A percentile compares a stretch with the other conserved stretches of the same genome.
phyloP scores from a whole-genome alignment of 208 protist genomes.

The Leptomonas pyrrhocoris region DNA sequence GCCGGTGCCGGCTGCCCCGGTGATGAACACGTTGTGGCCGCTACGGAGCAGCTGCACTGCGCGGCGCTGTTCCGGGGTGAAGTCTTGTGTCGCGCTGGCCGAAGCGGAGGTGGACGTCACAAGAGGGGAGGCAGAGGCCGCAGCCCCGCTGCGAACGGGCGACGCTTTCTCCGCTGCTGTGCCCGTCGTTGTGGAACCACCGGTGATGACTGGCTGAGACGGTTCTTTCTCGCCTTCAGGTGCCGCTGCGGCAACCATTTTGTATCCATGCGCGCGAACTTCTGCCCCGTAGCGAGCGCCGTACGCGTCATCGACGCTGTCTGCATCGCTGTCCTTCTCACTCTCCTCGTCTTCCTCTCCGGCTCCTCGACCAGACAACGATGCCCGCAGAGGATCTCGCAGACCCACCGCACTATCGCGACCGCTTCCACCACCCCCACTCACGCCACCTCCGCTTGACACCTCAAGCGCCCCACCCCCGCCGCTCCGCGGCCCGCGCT shows the following conservation, averaged over 20 bases:
- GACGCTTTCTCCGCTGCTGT: too few relatives aligned
- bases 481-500: neutral
- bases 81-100: conserved; percentile 11
- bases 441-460: too few relatives aligned
- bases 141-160: too few relatives aligned
- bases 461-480: neutral
- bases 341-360: conserved; percentile 13
- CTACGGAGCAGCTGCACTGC: conserved; percentile 44
- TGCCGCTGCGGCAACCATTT: too few relatives aligned
- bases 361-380: conserved; percentile 3
- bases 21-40: conserved; percentile 78
- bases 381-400: conserved; percentile 16
- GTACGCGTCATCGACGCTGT: too few relatives aligned
- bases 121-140: neutral
- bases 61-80: conserved; percentile 52
- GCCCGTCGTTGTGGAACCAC: too few relatives aligned
- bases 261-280: too few relatives aligned
- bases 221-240: too few relatives aligned
- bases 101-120: neutral
- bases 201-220: too few relatives aligned
- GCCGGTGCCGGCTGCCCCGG: conserved; percentile 78
- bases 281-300: too few relatives aligned
- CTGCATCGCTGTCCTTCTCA: neutral
- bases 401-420: neutral
- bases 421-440: conserved; percentile 7